phyloP scores from a whole-genome alignment of 495 filamentous ascomycete species.

The Choiromyces venosus region DNA sequence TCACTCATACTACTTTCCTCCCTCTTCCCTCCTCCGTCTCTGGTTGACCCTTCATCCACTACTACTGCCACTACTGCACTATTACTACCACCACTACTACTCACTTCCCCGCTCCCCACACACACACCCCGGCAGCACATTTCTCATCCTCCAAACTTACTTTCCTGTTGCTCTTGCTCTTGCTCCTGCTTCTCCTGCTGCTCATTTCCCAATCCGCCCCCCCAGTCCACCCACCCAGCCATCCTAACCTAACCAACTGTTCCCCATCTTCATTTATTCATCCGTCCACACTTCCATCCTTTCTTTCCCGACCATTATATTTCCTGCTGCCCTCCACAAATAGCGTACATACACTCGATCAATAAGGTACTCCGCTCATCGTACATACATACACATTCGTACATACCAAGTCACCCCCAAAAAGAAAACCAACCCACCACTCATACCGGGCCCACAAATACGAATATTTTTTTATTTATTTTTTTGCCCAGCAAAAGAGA shows the following conservation, averaged over 20 bases:
- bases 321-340: not conserved
- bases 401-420: slow-evolving; percentile 12
- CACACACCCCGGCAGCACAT: slow-evolving; percentile 2
- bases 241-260: slow-evolving; percentile 15
- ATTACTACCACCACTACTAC: not conserved
- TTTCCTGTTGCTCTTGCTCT: slow-evolving; percentile 13
- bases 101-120: not conserved
- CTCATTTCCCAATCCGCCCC: slow-evolving; percentile 19
- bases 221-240: slow-evolving; percentile 22
- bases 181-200: slow-evolving; percentile 9
- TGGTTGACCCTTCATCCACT: slow-evolving; percentile 1
- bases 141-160: slow-evolving; percentile 2
- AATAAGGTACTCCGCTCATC: slow-evolving; percentile 32
- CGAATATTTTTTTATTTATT: slow-evolving; percentile 29
- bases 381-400: slow-evolving; percentile 33
- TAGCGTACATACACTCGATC: slow-evolving; percentile 1
- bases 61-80: not conserved
- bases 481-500: slow-evolving; percentile 17
- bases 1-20: slow-evolving; percentile 4
- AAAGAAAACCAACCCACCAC: not conserved
- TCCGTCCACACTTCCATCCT: slow-evolving; percentile 4
- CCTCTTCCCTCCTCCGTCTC: slow-evolving; percentile 8
- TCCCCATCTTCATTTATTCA: slow-evolving; percentile 12
- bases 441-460: slow-evolving; percentile 20
- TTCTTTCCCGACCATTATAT: not conserved